A percentile compares a stretch with the other conserved stretches of the same genome.
Conservation (phyloP, 352 stramenopile genomes). For the Globisporangium cystogenes region DNA sequence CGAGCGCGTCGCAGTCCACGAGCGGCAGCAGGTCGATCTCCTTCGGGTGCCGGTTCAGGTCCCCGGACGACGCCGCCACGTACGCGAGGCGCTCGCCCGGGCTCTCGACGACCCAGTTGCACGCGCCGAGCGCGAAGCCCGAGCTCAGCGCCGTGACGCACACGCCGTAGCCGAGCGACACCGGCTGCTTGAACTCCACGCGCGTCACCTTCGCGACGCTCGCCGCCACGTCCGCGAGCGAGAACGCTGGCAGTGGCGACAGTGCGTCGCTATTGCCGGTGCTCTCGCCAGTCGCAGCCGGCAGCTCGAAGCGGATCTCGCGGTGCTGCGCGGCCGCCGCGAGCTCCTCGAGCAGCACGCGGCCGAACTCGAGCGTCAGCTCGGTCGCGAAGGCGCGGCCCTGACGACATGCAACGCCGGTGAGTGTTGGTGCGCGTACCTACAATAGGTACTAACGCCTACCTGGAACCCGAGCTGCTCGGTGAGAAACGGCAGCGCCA, state of each 20-base stretch:
- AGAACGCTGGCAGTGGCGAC: conserved; percentile 13
- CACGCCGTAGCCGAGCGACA: conserved; percentile 58
- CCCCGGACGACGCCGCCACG: conserved; percentile 63
- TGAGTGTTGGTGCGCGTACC: no score
- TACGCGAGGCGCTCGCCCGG: conserved; percentile 70
- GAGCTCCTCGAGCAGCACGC: conserved; percentile 67
- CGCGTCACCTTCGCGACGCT: conserved; percentile 39
- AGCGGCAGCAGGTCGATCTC: conserved; percentile 71
- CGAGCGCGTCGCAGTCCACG: conserved; percentile 71
- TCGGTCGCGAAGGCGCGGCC: conserved; percentile 69
- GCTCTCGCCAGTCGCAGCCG: no score
- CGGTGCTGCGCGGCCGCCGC: conserved; percentile 11
- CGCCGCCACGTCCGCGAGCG: conserved; percentile 36
- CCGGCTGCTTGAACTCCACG: conserved; percentile 59
- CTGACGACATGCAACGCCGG: no score
- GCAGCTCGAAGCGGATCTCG: conserved; percentile 15
- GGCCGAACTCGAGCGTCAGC: conserved; percentile 60
- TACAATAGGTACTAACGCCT: no score
- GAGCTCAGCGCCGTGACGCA: conserved; percentile 72
- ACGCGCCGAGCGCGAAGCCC: conserved; percentile 61
- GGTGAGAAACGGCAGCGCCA: conserved; percentile 73
- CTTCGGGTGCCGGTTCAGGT: conserved; percentile 83
- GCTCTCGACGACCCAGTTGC: conserved; percentile 68
- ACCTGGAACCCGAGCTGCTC: conserved; percentile 70
- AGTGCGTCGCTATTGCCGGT: background rate